Conservation (phyloP, 2,329 filamentous ascomycete genomes). For the Thielaviopsis populi region DNA sequence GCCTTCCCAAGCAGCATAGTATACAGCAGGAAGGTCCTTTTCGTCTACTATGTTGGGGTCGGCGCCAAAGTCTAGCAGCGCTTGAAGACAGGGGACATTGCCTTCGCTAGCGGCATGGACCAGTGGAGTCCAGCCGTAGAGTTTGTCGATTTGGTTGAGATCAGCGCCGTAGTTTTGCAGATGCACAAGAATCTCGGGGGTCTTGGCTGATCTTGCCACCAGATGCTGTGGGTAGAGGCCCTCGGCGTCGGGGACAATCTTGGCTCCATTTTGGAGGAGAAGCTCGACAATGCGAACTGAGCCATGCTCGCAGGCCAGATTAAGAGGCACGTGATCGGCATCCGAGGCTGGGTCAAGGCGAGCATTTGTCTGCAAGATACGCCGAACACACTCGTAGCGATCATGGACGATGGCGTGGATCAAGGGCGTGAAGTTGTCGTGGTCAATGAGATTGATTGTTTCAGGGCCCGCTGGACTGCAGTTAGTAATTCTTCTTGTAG, state of each 20-base stretch:
- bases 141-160: constrained; percentile 80
- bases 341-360: constrained; percentile 74
- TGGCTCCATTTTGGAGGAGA: constrained; percentile 63
- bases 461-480: constrained; percentile 43
- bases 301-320: constrained; percentile 87
- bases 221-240: constrained; percentile 94
- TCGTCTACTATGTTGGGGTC: constrained; percentile 74
- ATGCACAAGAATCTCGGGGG: constrained; percentile 61
- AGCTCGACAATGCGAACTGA: constrained; percentile 73
- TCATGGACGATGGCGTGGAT: constrained; percentile 91
- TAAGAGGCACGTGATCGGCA: constrained; percentile 83
- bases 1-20: constrained; percentile 97
- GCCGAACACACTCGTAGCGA: constrained; percentile 63
- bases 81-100: constrained; percentile 74
- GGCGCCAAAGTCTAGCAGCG: constrained; percentile 63
- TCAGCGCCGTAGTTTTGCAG: constrained; percentile 78
- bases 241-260: constrained; percentile 85
- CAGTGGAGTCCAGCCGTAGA: constrained; percentile 93
- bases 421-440: constrained; percentile 92
- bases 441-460: constrained; percentile 77
- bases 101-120: constrained; percentile 96
- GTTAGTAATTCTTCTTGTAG: background rate
- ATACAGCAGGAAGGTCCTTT: constrained; percentile 86
- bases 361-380: constrained; percentile 62
- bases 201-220: constrained; percentile 76